Conservation (phyloP, 345 rosid genomes). For the Pseudoturritis turrita region DNA sequence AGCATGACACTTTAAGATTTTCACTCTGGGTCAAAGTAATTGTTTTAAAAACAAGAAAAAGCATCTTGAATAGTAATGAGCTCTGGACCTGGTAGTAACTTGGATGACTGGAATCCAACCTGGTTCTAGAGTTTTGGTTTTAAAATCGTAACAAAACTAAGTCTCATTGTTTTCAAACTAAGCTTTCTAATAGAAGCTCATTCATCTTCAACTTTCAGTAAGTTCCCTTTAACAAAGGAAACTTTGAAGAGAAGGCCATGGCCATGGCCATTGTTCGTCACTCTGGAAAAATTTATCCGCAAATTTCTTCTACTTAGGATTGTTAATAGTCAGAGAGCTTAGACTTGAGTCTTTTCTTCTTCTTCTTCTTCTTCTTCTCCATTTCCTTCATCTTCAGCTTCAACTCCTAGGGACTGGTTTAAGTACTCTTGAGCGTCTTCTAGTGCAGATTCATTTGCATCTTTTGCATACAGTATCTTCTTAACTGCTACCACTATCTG, state of each 20-base stretch:
- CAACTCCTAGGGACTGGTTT: conserved; percentile 29
- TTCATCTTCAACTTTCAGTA: conserved; percentile 16
- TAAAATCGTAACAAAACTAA: neutral
- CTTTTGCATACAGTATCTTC: conserved; percentile 83
- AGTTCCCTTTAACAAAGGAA: neutral
- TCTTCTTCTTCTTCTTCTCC: conserved; percentile 15
- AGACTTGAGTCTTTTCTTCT: conserved; percentile 5
- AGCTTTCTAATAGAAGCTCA: conserved; percentile 19
- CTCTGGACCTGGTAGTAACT: neutral
- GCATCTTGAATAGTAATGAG: neutral
- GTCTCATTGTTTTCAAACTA: neutral
- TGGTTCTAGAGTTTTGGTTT: neutral
- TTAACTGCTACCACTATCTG: conserved; percentile 78
- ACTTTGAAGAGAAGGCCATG: conserved; percentile 20
- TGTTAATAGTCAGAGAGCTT: conserved; percentile 13
- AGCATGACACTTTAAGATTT: neutral
- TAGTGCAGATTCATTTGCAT: conserved; percentile 67
- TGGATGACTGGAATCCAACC: neutral
- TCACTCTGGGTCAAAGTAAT: neutral
- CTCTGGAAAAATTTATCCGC: neutral
- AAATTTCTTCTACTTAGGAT: conserved; percentile 6
- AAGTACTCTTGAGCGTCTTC: conserved; percentile 78
- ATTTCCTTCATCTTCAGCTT: conserved; percentile 25
- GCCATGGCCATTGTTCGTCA: conserved; percentile 2
- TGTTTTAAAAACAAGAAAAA: neutral